Conservation (phyloP, 345 rosid species). For the Corymbia maculata region DNA sequence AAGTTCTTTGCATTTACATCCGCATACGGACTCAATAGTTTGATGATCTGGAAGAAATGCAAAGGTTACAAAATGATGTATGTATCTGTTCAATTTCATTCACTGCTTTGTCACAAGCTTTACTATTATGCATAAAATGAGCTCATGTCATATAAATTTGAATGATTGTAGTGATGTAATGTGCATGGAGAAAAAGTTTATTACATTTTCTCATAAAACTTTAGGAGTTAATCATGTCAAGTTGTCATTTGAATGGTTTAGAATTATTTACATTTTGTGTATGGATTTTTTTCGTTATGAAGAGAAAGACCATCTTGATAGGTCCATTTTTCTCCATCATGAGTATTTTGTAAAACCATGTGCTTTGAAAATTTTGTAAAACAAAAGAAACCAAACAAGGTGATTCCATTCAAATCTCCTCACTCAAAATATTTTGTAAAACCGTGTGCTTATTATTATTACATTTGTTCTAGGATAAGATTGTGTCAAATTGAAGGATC, state of each 20-base stretch:
- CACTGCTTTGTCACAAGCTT: not conserved
- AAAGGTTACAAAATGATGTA: not conserved
- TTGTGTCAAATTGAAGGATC: not conserved
- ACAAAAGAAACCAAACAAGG: too few relatives aligned
- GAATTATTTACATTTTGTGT: too few relatives aligned
- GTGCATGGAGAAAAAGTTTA: not conserved
- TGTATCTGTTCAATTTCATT: not conserved
- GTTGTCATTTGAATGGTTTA: not conserved
- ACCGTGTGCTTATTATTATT: not conserved
- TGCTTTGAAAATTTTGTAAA: too few relatives aligned
- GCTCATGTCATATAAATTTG: not conserved
- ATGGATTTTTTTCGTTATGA: fast-evolving
- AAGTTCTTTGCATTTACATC: not conserved
- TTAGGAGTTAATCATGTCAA: not conserved
- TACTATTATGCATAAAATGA: not conserved
- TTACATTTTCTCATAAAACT: not conserved
- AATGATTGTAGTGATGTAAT: not conserved
- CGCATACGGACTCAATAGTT: not conserved
- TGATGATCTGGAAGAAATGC: not conserved
- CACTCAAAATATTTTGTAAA: too few relatives aligned
- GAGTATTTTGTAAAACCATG: too few relatives aligned
- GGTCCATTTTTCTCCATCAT: not conserved
- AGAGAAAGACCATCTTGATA: not conserved
- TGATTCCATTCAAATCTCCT: too few relatives aligned
- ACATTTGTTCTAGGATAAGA: not conserved